phyloP scores from a whole-genome alignment of 2,329 filamentous ascomycete species.

The Magnaporthiopsis incrustans region DNA sequence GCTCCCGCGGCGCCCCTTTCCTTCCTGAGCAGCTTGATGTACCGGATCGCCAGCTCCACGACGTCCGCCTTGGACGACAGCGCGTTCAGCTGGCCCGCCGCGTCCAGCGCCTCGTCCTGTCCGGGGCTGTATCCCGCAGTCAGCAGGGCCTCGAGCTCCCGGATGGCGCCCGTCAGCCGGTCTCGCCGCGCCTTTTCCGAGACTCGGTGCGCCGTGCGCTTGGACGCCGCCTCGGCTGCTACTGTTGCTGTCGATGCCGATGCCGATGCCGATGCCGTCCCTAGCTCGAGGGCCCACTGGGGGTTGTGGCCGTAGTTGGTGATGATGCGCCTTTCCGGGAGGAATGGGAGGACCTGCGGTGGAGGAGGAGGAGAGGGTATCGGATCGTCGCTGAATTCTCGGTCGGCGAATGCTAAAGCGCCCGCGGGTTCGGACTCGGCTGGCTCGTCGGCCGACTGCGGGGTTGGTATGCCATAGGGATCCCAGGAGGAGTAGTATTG shows the following conservation, averaged over 20 bases:
- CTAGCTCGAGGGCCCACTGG: too few species aligned
- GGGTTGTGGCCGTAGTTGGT: too few species aligned
- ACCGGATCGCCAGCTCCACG: conserved; percentile 18
- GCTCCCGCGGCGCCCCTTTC: too few species aligned
- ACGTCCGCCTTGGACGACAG: conserved; percentile 16
- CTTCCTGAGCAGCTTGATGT: conserved; percentile 16
- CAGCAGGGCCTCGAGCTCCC: conserved; percentile 19
- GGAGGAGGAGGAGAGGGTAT: not conserved
- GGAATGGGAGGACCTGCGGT: too few species aligned
- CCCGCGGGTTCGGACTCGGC: not conserved
- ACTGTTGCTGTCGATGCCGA: not conserved
- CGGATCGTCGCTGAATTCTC: not conserved
- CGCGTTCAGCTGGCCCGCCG: not conserved
- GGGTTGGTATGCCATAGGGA: not conserved
- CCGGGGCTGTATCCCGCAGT: conserved; percentile 9
- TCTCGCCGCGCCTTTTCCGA: conserved; percentile 19
- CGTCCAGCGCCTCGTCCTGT: not conserved
- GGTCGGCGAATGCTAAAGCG: not conserved
- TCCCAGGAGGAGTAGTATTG: not conserved
- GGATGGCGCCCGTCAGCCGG: conserved; percentile 17
- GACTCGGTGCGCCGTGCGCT: conserved; percentile 18
- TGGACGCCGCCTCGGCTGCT: conserved; percentile 12
- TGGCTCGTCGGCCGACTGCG: not conserved
- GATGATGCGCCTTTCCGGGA: too few species aligned
- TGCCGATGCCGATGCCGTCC: not conserved